These are phyloP conservation scores for Oryza glumipatula DNA, from an alignment of 176 grass and related monocot species.

Conservation along the genomic window DNA sequence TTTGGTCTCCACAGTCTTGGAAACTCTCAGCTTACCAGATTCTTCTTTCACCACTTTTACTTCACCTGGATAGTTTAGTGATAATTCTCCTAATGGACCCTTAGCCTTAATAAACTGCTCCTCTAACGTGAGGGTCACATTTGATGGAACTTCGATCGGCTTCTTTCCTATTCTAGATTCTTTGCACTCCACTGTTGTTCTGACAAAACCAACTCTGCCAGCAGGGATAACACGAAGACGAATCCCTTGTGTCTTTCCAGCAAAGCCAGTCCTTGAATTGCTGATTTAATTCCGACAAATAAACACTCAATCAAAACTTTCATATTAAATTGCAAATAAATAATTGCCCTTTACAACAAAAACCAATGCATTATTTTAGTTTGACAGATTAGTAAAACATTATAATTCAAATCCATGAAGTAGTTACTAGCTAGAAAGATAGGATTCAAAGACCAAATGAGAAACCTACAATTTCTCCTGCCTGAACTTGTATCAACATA, in stretches of 20 bases:
- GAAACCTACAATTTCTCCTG: constrained; percentile 1
- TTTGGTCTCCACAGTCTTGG: constrained; percentile 74
- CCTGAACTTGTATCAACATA: neutral
- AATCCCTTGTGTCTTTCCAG: constrained; percentile 51
- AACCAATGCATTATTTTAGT: neutral
- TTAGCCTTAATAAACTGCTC: constrained; percentile 83
- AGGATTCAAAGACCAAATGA: neutral
- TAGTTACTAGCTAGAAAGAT: constrained; percentile 24
- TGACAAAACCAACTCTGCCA: constrained; percentile 55
- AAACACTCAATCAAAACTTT: neutral
- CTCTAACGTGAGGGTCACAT: constrained; percentile 82
- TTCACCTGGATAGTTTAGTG: constrained; percentile 72
- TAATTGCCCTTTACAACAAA: neutral
- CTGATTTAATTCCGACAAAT: constrained; percentile 49
- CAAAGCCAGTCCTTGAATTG: constrained; percentile 72
- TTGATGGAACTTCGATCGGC: constrained; percentile 76
- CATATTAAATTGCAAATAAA: neutral
- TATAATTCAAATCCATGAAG: constrained; percentile 11
- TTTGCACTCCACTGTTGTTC: constrained; percentile 83
- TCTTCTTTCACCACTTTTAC: constrained; percentile 81
- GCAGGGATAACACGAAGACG: constrained; percentile 43
- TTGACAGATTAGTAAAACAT: neutral
- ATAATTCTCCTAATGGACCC: constrained; percentile 86
- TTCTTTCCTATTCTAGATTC: constrained; percentile 97
- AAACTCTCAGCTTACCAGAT: constrained; percentile 67